phyloP scores from a whole-genome alignment of 352 stramenopile species.

The Globisporangium recalcitrans region DNA sequence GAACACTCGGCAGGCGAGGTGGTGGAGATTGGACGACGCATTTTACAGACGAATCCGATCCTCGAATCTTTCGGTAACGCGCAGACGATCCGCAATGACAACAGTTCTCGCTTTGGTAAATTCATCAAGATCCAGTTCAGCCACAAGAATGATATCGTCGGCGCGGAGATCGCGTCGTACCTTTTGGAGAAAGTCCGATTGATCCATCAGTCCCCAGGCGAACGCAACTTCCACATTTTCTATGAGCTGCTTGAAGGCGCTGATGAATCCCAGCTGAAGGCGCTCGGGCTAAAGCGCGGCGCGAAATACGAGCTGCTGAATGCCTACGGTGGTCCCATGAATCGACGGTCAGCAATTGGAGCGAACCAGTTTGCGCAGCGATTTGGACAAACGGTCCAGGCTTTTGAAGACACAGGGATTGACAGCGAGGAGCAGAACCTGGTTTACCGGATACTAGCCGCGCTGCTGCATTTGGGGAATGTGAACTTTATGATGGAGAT shows the following conservation, averaged over 20 bases:
- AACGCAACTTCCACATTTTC: slow-evolving; percentile 96
- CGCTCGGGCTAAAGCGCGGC: slow-evolving; percentile 53
- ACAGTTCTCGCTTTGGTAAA: slow-evolving; percentile 94
- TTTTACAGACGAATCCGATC: slow-evolving; percentile 96
- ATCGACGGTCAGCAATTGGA: slow-evolving; percentile 23
- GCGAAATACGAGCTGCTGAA: slow-evolving; percentile 88
- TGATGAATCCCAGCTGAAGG: slow-evolving; percentile 51
- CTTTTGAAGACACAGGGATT: slow-evolving; percentile 74
- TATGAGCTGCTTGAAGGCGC: slow-evolving; percentile 91
- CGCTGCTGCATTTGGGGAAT: slow-evolving; percentile 94
- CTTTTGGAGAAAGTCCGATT: slow-evolving; percentile 96
- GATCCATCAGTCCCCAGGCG: slow-evolving; percentile 88
- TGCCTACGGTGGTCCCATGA: slow-evolving; percentile 60
- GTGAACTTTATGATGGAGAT: slow-evolving; percentile 73
- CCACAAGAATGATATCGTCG: slow-evolving; percentile 74
- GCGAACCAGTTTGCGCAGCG: slow-evolving; percentile 51
- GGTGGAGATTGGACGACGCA: slow-evolving; percentile 77
- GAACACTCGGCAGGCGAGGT: slow-evolving; percentile 30
- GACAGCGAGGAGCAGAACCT: slow-evolving; percentile 32
- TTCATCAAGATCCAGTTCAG: slow-evolving; percentile 95
- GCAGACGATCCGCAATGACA: slow-evolving; percentile 95
- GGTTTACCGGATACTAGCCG: slow-evolving; percentile 80
- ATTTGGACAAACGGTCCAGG: slow-evolving; percentile 63
- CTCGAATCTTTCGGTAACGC: slow-evolving; percentile 97
- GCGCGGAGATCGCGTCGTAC: slow-evolving; percentile 93